Evolutionary conservation across 2,329 filamentous ascomycete genomes (phyloP).

Genomic region (Colletotrichum abscissum): DNA sequence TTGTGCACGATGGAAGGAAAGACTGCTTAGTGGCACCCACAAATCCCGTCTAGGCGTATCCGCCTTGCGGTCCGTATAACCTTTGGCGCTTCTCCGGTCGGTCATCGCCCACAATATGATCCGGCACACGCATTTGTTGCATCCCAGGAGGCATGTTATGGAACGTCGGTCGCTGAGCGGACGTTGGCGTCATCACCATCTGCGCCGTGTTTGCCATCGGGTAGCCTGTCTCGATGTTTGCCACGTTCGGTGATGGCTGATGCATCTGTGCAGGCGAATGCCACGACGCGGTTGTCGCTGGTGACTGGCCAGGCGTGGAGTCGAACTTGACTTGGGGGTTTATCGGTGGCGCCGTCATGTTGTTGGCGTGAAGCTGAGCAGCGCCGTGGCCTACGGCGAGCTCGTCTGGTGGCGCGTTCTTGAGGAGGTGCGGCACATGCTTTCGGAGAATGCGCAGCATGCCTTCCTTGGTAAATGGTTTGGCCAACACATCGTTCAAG

Average conservation of each 20-base stretch:
- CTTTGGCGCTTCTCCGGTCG: slow-evolving; percentile 65
- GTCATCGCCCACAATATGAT: slow-evolving; percentile 49
- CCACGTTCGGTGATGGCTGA: slow-evolving; percentile 57
- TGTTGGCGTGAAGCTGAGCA: slow-evolving; percentile 47
- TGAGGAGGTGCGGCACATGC: slow-evolving; percentile 86
- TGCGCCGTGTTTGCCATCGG: slow-evolving; percentile 55
- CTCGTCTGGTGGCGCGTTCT: slow-evolving; percentile 65
- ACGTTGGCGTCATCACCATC: slow-evolving; percentile 48
- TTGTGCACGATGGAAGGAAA: not conserved
- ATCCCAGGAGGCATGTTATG: slow-evolving; percentile 52
- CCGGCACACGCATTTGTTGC: slow-evolving; percentile 45
- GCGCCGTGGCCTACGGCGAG: slow-evolving; percentile 46
- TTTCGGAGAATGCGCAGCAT: slow-evolving; percentile 89
- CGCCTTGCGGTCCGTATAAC: slow-evolving; percentile 55
- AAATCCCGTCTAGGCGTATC: slow-evolving; percentile 48
- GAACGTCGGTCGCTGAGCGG: slow-evolving; percentile 43
- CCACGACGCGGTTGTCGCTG: slow-evolving; percentile 59
- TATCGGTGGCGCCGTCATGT: slow-evolving; percentile 44
- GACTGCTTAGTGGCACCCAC: not conserved
- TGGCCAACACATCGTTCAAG: slow-evolving; percentile 97
- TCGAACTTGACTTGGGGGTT: slow-evolving; percentile 60
- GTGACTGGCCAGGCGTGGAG: slow-evolving; percentile 63
- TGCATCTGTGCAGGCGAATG: slow-evolving; percentile 64
- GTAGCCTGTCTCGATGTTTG: slow-evolving; percentile 58
- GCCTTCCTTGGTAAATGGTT: slow-evolving; percentile 92